phyloP scores from a whole-genome alignment of 1,284 basidiomycete species.

The Malassezia brasiliensis region DNA sequence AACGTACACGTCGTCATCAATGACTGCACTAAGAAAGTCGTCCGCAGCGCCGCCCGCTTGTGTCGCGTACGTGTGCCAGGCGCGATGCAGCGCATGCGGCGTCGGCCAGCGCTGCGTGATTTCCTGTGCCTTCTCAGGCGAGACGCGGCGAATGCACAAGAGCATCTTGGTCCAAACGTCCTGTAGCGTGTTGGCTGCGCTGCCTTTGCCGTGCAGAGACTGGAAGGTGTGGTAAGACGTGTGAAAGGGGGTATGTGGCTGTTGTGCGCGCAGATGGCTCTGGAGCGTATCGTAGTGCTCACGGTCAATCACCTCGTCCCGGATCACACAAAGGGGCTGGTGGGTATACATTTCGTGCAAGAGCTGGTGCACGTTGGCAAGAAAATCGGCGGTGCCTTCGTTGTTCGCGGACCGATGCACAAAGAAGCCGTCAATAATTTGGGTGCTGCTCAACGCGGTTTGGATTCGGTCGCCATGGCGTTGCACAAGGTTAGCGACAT shows the following conservation, averaged over 20 bases:
- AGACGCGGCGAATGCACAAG: constrained; percentile 53
- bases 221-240: constrained; percentile 52
- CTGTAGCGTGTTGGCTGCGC: constrained; percentile 50
- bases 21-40: background rate
- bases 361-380: constrained; percentile 51
- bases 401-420: constrained; percentile 53
- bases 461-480: constrained; percentile 44
- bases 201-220: constrained; percentile 52
- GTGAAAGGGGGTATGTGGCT: constrained; percentile 47
- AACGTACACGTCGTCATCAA: constrained; percentile 1
- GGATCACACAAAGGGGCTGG: constrained; percentile 50
- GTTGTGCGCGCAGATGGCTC: constrained; percentile 44
- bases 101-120: constrained; percentile 53
- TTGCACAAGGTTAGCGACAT: constrained; percentile 45
- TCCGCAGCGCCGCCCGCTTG: background rate
- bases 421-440: constrained; percentile 55
- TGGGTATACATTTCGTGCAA: constrained; percentile 47
- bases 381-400: constrained; percentile 53
- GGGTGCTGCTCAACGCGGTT: constrained; percentile 52
- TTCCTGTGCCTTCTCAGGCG: constrained; percentile 52
- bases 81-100: constrained; percentile 49
- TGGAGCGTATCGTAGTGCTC: constrained; percentile 47
- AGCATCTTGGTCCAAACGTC: constrained; percentile 54
- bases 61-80: constrained; percentile 31
- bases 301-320: constrained; percentile 48